Base-by-base conservation (phyloP, 2,329 filamentous ascomycete genomes). In the Fusarium sp. region DNA sequence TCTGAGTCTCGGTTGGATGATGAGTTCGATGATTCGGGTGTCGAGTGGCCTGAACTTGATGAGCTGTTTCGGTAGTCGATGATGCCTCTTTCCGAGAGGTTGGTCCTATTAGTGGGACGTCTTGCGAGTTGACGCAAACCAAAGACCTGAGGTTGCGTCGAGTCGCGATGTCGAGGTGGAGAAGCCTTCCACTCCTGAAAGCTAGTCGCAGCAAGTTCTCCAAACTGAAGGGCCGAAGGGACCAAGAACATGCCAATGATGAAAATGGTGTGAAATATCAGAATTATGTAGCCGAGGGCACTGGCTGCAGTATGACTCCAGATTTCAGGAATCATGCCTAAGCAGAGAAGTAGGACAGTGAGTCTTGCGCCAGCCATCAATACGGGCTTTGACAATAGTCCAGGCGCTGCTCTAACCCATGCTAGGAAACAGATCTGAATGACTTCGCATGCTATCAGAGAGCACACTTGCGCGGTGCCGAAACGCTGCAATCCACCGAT, bases 281-380 rank as follows among this genome's bases (percentile, higher is more conserved):
- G 81, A 41, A 92, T 89, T 16, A 87, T 82, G 74, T 93, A 93
- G 11, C 90, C 91, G 45, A 93, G 87, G 86, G 88, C 92, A 18
- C 90, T 90, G 71, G 88, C 89, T 1, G 87, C 80, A 3, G 84
- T 80, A 68, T 89, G 84, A 3, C 87, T 87, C 2, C 89, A 88
- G 24, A 92, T 84, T 66, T 91, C 91, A 0, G 90, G 84, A 24
- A 84, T 82, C 57, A 90, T 82, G 13, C 87, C 78, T 16, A 88
- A 78, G 4, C 56, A 74, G 4, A 75, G 29, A 40, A 78, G 73
- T 30, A 78, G 29, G 8, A 58, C 40, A 3, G 22, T 52, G 0
- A 73, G 29, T 9, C 73, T 43, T 3, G 65, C 57, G 11, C 52
- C 47, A 2, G 58, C 32, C 3, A 67, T 43, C 6, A 73, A 7